Conservation (phyloP, 768 basidiomycete species). For the Termitomyces sp. region DNA sequence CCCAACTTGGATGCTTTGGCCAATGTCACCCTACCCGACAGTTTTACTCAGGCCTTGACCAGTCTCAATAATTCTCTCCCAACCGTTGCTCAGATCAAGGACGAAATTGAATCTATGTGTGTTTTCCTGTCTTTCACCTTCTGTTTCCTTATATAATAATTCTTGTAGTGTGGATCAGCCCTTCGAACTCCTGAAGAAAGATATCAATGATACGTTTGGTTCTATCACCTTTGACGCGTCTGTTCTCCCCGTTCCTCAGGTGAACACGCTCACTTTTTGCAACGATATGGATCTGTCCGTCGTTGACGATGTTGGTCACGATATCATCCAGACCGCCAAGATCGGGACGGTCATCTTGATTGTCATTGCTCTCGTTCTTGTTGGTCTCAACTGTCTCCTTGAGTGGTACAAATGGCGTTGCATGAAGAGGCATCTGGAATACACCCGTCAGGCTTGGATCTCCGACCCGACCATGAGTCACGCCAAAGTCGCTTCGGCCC, state of each 20-base stretch:
- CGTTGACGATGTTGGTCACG: constrained; percentile 79
- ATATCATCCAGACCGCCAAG: constrained; percentile 75
- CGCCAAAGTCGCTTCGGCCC: constrained; percentile 30
- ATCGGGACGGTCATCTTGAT: constrained; percentile 77
- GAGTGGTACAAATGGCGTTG: constrained; percentile 90
- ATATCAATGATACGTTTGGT: constrained; percentile 84
- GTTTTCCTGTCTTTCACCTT: constrained; percentile 21
- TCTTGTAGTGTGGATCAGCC: constrained; percentile 69
- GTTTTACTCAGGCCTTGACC: constrained; percentile 69
- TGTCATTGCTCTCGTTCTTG: constrained; percentile 64
- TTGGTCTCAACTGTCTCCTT: constrained; percentile 68
- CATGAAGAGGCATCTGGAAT: constrained; percentile 60
- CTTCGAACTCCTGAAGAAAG: constrained; percentile 82
- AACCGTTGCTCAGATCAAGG: constrained; percentile 69
- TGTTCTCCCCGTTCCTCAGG: constrained; percentile 71
- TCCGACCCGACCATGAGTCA: constrained; percentile 65
- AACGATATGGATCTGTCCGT: constrained; percentile 73
- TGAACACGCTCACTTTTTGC: constrained; percentile 73
- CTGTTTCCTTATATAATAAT: background rate
- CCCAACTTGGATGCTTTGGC: constrained; percentile 72
- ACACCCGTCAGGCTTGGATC: constrained; percentile 74
- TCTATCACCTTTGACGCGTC: constrained; percentile 70
- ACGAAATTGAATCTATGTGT: constrained; percentile 63
- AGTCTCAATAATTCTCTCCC: constrained; percentile 81
- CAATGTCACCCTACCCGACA: constrained; percentile 77